Conservation (phyloP, 2,329 filamentous ascomycete species). For the Epicoccum nigrum region DNA sequence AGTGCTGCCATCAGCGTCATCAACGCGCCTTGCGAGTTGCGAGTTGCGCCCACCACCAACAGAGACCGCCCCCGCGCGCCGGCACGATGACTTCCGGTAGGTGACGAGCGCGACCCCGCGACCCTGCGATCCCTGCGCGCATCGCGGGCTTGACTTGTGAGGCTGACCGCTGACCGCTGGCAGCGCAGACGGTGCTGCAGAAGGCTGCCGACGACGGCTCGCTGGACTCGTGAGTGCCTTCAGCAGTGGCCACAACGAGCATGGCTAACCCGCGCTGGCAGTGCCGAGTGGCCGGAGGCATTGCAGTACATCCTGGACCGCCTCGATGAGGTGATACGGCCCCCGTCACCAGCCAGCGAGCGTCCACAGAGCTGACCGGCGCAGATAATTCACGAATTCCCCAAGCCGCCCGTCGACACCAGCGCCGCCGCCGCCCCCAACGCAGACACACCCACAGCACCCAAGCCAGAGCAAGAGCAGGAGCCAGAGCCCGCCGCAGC, state of each 20-base stretch:
- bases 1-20: conserved; percentile 7
- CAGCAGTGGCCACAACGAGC: background rate
- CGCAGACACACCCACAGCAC: conserved; percentile 23
- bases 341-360: background rate
- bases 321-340: conserved; percentile 65
- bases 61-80: background rate
- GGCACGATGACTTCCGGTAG: conserved; percentile 20
- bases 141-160: too few species aligned
- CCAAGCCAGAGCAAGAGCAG: conserved; percentile 8
- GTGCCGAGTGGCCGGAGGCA: conserved; percentile 72
- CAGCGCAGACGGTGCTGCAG: conserved; percentile 60
- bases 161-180: conserved; percentile 25
- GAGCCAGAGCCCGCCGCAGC: conserved; percentile 19
- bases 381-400: conserved; percentile 79
- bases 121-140: background rate
- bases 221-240: conserved; percentile 61
- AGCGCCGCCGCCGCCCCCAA: conserved; percentile 51
- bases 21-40: conserved; percentile 3
- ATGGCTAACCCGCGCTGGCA: conserved; percentile 46
- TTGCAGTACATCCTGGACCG: conserved; percentile 69
- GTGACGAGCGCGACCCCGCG: background rate
- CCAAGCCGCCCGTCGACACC: conserved; percentile 61
- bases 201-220: conserved; percentile 63
- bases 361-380: background rate
- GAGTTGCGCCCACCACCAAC: background rate